Evolutionary conservation across 371 early-diverging fungal genomes (phyloP), one percentile per base, ranked within the genome.

Genomic region (Rhizopus arrhizus): DNA sequence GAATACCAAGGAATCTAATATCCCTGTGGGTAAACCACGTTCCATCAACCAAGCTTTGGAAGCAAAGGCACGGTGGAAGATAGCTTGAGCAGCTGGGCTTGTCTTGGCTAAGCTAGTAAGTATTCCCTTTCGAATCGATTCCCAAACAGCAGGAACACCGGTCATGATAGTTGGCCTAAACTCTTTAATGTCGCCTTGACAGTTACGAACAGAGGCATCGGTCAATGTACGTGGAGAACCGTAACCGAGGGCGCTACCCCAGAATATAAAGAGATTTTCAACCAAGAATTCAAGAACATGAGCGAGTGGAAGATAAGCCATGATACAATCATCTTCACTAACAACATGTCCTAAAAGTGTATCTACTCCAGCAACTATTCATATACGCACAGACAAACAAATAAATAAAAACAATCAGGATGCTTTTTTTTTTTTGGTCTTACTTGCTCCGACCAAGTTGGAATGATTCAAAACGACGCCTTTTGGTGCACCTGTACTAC

Each of bases 271-370:
- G 6, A 68, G 36, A 41, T 59, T 67, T 60, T 90, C 87, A 35
- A 89, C 88, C 32, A 87, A 66, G 65, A 88, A 80, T 49, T 91
- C 90, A 58, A 87, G 78, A 0, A 85, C 86, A 76, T 96, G 95
- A 22, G 93, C 92, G 2, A 92, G 72, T 5, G 95, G 96, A 29
- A 96, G 78, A 69, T 91, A 93, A 9, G 90, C 89, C 56, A 94
- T 73, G 60, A 92, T 78, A 9, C 63, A 57, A 41, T 82, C 84
- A 16, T 73, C 71, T 16, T 91, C 89, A 28, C 59, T 47, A 60
- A 94, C 86, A 62, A 87, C 80, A 49, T 92, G 80, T 0, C 91
- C 91, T 29, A 87, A 73, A 16, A 88, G 75, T 11, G 80, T 76
- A 46, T 89, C 95, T 62, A 89, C 93, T 5, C 94, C 95, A 50